A percentile compares a stretch with the other conserved stretches of the same genome.
These are phyloP conservation scores for Trichoderma arundinaceum DNA, from an alignment of 2,329 filamentous ascomycete species.

Conservation along the genomic window DNA sequence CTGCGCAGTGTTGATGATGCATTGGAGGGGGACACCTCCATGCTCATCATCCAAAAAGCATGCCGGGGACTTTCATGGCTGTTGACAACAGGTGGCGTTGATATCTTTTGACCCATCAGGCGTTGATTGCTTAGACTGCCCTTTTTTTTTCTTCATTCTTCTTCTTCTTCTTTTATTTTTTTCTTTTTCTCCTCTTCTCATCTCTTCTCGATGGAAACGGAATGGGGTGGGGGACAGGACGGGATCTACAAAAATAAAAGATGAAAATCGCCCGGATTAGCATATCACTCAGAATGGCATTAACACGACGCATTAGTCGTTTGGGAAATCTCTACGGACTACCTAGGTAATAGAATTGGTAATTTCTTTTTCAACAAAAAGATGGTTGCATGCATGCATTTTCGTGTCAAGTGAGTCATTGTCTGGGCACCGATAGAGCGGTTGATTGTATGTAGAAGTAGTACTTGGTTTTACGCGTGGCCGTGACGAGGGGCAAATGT, in stretches of 20 bases:
- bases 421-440: too few species aligned
- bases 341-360: conserved; percentile 21
- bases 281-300: conserved; percentile 26
- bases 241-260: conserved; percentile 20
- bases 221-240: conserved; percentile 18
- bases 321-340: conserved; percentile 8
- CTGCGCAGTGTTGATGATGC: neutral
- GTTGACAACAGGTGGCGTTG: conserved; percentile 28
- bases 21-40: neutral
- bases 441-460: too few species aligned
- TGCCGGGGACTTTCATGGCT: conserved; percentile 21
- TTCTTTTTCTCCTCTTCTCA: neutral
- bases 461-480: too few species aligned
- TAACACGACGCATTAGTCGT: conserved; percentile 10
- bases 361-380: neutral
- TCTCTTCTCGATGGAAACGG: neutral
- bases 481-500: too few species aligned
- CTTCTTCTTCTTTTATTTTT: neutral
- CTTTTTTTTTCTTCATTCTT: neutral
- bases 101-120: conserved; percentile 24
- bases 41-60: conserved; percentile 13
- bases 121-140: conserved; percentile 26
- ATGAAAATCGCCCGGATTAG: conserved; percentile 20
- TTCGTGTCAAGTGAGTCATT: too few species aligned
- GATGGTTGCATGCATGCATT: neutral